phyloP scores from a whole-genome alignment of 495 filamentous ascomycete species.

The Podospora bellae-mahoneyi region DNA sequence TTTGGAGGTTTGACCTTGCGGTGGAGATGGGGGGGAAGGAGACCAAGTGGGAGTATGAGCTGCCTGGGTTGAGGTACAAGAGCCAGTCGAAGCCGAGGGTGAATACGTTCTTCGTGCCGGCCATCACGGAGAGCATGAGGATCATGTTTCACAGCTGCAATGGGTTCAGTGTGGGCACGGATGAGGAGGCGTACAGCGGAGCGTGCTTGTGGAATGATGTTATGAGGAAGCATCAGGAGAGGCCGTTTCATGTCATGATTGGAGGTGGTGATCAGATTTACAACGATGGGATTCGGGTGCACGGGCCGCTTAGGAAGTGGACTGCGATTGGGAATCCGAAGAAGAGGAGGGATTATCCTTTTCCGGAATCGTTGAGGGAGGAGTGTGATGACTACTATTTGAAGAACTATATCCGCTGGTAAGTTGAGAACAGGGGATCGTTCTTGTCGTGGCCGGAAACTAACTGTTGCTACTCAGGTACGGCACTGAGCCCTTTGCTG shows the following conservation, averaged over 20 bases:
- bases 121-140: conserved; percentile 78
- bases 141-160: conserved; percentile 97
- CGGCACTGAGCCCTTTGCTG: conserved; percentile 73
- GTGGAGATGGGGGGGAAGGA: conserved; percentile 55
- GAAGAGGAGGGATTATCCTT: conserved; percentile 73
- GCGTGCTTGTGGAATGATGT: conserved; percentile 90
- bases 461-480: conserved; percentile 40
- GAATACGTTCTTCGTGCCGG: conserved; percentile 70
- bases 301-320: conserved; percentile 76
- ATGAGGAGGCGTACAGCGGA: conserved; percentile 79
- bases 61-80: conserved; percentile 47
- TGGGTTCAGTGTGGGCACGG: conserved; percentile 90
- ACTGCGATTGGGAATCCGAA: conserved; percentile 76
- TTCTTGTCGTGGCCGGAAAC: background rate
- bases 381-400: conserved; percentile 89
- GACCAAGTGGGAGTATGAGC: conserved; percentile 58
- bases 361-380: conserved; percentile 66
- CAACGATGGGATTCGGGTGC: conserved; percentile 82
- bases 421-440: background rate
- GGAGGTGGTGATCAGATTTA: conserved; percentile 96
- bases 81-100: conserved; percentile 44
- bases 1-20: conserved; percentile 73
- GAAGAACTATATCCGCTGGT: conserved; percentile 82
- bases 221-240: conserved; percentile 61
- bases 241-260: conserved; percentile 89